Conservation (phyloP, 108 stramenopile species). For the Fragilaria crotonensis region DNA sequence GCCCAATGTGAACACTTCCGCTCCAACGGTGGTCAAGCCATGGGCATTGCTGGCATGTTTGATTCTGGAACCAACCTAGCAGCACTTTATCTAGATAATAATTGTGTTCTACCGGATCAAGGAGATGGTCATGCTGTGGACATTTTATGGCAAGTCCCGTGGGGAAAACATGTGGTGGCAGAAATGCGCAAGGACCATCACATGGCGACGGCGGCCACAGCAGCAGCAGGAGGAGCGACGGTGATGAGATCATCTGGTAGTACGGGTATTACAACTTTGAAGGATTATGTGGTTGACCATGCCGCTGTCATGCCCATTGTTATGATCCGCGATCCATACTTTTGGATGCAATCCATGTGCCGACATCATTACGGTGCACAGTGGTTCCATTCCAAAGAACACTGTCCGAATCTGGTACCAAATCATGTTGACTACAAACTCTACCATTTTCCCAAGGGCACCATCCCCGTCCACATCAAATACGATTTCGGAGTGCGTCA, state of each 20-base stretch:
- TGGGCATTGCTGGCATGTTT: not conserved
- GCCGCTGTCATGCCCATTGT: slow-evolving; percentile 51
- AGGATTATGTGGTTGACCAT: too few relatives aligned
- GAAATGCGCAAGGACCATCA: not conserved
- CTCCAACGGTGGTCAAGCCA: not conserved
- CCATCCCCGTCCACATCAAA: slow-evolving; percentile 2
- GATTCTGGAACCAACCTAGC: not conserved
- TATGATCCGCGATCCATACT: slow-evolving; percentile 58
- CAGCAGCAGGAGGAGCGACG: too few relatives aligned
- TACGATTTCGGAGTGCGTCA: not conserved
- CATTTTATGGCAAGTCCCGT: slow-evolving; percentile 54
- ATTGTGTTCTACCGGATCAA: not conserved
- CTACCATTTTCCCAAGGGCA: not conserved
- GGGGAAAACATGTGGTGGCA: slow-evolving; percentile 72
- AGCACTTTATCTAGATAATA: not conserved
- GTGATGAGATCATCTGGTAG: too few relatives aligned
- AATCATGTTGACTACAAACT: not conserved
- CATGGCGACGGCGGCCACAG: not conserved
- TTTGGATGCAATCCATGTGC: slow-evolving; percentile 79
- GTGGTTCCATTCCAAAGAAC: slow-evolving; percentile 38
- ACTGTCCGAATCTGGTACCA: slow-evolving; percentile 55
- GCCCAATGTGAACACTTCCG: not conserved
- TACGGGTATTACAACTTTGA: too few relatives aligned
- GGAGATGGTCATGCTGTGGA: too few relatives aligned
- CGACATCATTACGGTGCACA: slow-evolving; percentile 52